Percentiles rank a stretch among this genome's conserved stretches.
Evolutionary conservation across 177 flowering plant genomes (phyloP).

Genomic region (Tripterygium wilfordii): DNA sequence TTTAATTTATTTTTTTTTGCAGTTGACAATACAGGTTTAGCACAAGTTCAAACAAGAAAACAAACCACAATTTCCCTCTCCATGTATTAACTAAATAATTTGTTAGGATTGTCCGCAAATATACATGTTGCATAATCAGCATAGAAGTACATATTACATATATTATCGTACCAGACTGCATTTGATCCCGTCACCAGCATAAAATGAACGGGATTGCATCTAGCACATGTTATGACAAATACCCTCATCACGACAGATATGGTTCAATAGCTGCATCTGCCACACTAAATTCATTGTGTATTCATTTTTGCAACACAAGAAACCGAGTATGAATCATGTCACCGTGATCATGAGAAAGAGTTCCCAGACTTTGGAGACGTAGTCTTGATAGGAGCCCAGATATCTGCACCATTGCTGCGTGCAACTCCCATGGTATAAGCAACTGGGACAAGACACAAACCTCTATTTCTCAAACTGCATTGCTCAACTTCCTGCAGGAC

Average conservation of each 20-base stretch:
- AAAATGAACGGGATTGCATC: background rate
- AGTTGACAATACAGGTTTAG: too few relatives aligned
- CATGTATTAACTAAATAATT: too few relatives aligned
- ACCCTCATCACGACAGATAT: constrained; percentile 1
- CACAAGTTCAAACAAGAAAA: too few relatives aligned
- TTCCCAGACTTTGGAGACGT: constrained; percentile 36
- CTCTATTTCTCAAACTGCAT: constrained; percentile 56
- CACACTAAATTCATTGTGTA: constrained; percentile 4
- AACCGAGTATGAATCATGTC: background rate
- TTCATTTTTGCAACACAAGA: constrained; percentile 2
- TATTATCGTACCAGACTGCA: too few relatives aligned
- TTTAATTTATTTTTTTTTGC: too few relatives aligned
- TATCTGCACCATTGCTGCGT: constrained; percentile 87
- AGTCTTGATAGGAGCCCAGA: constrained; percentile 86
- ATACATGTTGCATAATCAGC: too few relatives aligned
- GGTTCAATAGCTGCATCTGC: constrained; percentile 5
- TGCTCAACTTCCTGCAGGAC: constrained; percentile 38
- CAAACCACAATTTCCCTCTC: too few relatives aligned
- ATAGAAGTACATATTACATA: too few relatives aligned
- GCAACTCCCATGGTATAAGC: constrained; percentile 56
- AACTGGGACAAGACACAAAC: constrained; percentile 80
- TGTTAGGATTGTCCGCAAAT: too few relatives aligned
- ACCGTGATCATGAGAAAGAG: constrained; percentile 9
- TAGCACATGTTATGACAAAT: background rate
- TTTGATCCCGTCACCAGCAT: constrained; percentile 6